Percentiles rank a stretch among this genome's conserved stretches.
These are phyloP conservation scores for Mucor plumbeus DNA, from an alignment of 371 early-diverging fungal genomes.

Conservation along the genomic window DNA sequence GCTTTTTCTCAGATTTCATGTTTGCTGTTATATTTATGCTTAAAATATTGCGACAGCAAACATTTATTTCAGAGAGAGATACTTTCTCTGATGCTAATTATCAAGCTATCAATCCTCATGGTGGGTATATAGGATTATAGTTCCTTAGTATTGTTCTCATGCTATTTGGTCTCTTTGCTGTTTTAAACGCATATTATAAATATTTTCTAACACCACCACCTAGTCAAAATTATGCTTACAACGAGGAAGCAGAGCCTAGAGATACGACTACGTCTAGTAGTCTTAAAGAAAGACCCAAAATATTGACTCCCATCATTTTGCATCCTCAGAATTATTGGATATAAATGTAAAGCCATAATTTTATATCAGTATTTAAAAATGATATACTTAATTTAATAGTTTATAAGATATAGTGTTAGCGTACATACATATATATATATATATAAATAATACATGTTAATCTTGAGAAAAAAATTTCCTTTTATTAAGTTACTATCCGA, in stretches of 20 bases:
- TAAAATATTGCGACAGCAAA: conserved; percentile 10
- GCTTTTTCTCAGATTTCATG: conserved; percentile 24
- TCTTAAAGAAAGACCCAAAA: no score
- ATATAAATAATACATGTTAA: no score
- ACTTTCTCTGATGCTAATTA: conserved; percentile 32
- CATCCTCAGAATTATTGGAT: no score
- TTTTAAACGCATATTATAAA: conserved; percentile 31
- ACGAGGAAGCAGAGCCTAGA: neutral
- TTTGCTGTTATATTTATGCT: conserved; percentile 34
- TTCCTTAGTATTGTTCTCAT: conserved; percentile 32
- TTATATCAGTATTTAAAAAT: no score
- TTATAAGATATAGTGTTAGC: no score
- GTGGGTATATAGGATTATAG: conserved; percentile 23
- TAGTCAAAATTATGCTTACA: conserved; percentile 9
- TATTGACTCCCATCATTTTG: no score
- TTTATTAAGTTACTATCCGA: no score
- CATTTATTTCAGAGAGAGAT: conserved; percentile 13
- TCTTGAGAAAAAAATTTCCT: no score
- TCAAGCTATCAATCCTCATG: conserved; percentile 19
- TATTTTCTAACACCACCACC: conserved; percentile 38
- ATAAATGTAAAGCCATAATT: no score
- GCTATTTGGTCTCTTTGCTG: conserved; percentile 30
- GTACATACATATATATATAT: no score
- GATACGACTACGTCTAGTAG: no score
- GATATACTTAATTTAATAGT: no score